Base-by-base conservation (phyloP, 2,329 filamentous ascomycete species). In the Ploettnerulaceae sp. region DNA sequence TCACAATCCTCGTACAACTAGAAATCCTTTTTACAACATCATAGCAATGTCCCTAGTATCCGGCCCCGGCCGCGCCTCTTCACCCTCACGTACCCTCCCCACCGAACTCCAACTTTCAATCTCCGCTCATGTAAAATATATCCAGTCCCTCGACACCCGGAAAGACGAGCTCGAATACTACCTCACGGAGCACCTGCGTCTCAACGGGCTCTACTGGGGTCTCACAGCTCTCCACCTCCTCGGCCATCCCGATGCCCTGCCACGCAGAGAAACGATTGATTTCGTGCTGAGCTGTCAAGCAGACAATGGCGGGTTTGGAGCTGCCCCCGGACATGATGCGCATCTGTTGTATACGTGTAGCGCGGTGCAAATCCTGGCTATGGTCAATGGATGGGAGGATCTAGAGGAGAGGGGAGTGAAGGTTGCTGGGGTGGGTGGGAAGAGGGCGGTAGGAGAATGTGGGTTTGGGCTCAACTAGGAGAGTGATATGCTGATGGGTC, bases 141-240 rank as follows among this genome's bases (percentile, higher is more conserved):
- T 98, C 58, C 88, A 95, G 69, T 88, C 85, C 62, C 76, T 98
- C 58, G 89, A 98, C 68, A 89, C 84, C 56, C 84, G 86, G 64
- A 89, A 86, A 71, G 89, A 97, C 73, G 88, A 96, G 69, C 82
- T 95, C 59, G 89, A 96, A 67, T 98, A 97, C 72, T 96, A 91
- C 86, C 75, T 97, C 64, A 98, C 93, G 11, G 91, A 98, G 69
- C 93, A 98, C 66, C 76, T 98, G 57, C 89, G 93, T 51, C 77
- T 98, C 48, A 96, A 93, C 65, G 93, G 93, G 34, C 79, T 98
- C 37, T 98, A 98, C 69, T 98, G 93, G 93, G 93, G 93, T 11
- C 70, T 98, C 47, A 93, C 84, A 5, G 85, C 91, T 5, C 77
- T 97, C 31, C 86, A 95, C 71, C 76, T 97, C 21, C 80, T 98